Evolutionary conservation across 2,329 filamentous ascomycete species (phyloP).

Genomic region (Xylaria sp.): DNA sequence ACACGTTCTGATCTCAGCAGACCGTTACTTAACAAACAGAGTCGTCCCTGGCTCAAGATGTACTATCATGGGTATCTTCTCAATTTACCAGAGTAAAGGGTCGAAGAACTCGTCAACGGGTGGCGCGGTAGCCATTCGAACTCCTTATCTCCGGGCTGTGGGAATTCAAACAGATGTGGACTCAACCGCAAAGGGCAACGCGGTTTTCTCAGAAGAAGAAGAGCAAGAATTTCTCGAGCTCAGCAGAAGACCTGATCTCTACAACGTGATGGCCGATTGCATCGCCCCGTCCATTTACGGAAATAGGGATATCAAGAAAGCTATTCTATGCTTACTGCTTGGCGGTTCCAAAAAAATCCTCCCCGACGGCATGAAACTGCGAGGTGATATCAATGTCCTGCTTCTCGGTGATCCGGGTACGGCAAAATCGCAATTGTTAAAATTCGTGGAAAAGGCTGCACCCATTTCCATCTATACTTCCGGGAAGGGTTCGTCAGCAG

Average conservation of each 20-base stretch:
- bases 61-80: constrained; percentile 96
- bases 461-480: constrained; percentile 99
- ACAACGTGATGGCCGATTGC: constrained; percentile 87
- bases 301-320: constrained; percentile 95
- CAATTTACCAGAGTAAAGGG: constrained; percentile 94
- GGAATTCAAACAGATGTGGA: constrained; percentile 93
- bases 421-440: constrained; percentile 95
- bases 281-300: constrained; percentile 98
- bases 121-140: constrained; percentile 91
- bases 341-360: constrained; percentile 98
- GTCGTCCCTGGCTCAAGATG: constrained; percentile 96
- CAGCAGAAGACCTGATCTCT: constrained; percentile 91
- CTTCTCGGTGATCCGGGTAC: constrained; percentile 97
- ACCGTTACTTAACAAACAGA: constrained; percentile 92
- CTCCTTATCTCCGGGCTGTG: constrained; percentile 91
- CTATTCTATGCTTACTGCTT: constrained; percentile 91
- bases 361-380: constrained; percentile 95
- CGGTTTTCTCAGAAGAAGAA: constrained; percentile 91
- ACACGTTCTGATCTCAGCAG: constrained; percentile 95
- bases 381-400: constrained; percentile 98
- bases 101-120: constrained; percentile 78
- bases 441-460: constrained; percentile 96
- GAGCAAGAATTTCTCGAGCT: constrained; percentile 96
- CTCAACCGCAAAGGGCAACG: constrained; percentile 85
- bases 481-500: constrained; percentile 96